Conservation (phyloP, 2,329 filamentous ascomycete species). For the Truncatella angustata region DNA sequence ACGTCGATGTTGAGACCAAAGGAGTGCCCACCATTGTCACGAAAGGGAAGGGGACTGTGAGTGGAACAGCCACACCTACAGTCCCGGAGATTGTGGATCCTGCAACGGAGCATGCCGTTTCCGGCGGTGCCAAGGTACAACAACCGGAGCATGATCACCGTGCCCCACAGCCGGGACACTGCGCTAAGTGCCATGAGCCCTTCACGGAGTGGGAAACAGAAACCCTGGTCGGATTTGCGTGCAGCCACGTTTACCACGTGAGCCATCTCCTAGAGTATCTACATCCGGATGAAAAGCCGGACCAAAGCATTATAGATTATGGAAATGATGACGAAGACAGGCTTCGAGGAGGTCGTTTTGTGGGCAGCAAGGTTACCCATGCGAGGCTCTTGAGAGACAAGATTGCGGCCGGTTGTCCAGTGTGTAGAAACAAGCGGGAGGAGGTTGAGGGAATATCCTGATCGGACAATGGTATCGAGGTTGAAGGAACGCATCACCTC, state of each 20-base stretch:
- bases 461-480: too few species aligned
- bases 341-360: constrained; percentile 54
- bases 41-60: constrained; percentile 17
- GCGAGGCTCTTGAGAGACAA: constrained; percentile 74
- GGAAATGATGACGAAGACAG: constrained; percentile 40
- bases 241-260: constrained; percentile 79
- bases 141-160: constrained; percentile 29
- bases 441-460: constrained; percentile 14
- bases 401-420: constrained; percentile 63
- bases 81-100: constrained; percentile 13
- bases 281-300: constrained; percentile 42
- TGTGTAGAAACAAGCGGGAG: constrained; percentile 43
- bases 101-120: constrained; percentile 7
- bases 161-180: constrained; percentile 51
- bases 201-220: constrained; percentile 65
- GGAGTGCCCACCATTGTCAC: constrained; percentile 31
- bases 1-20: constrained; percentile 42
- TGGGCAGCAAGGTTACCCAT: constrained; percentile 85
- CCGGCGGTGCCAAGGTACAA: constrained; percentile 18
- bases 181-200: constrained; percentile 54
- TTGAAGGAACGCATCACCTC: not conserved
- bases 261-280: constrained; percentile 63
- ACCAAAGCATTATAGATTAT: constrained; percentile 39
- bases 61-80: constrained; percentile 20
- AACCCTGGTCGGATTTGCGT: constrained; percentile 76